Base-by-base conservation (phyloP, 768 basidiomycete species). In the Serpula lacrymans region DNA sequence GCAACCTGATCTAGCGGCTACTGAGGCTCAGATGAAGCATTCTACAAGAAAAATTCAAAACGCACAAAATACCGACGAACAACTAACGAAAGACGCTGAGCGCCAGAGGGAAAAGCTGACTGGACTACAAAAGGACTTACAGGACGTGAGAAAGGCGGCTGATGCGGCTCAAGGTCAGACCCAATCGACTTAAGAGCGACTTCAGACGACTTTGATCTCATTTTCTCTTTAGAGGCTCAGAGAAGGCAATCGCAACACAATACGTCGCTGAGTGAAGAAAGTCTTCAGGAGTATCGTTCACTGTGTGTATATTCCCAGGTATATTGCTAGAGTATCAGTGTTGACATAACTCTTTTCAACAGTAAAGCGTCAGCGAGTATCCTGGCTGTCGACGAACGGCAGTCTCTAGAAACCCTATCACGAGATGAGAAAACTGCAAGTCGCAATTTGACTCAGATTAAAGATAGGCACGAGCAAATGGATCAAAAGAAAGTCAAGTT, bases 1-100 rank as follows among this genome's bases (percentile, higher is more conserved):
- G 92, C 79, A 78, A 64, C 94, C 96, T 2, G 86, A 88, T 34
- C 72, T 98, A 2, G 80, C 91, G 20, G 75, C 84, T 0, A 69
- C 86, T 20, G 89, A 95, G 42, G 86, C 89, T 5, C 90, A 94
- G 56, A 91, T 97, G 42, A 76, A 80, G 8, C 95, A 98, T 54
- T 80, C 88, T 0, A 71, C 78, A 20, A 78, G 89, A 36, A 95
- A 94, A 55, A 65, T 80, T 20, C 75, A 78, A 39, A 88, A 88
- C 49, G 83, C 88, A 0, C 60, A 68, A 37, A 76, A 77, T 41
- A 74, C 78, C 2, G 70, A 68, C 29, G 82, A 82, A 21, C 79
- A 83, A 30, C 77, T 93, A 0, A 54, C 64, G 28, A 80, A 78
- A 44, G 88, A 84, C 31, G 74, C 64, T 21, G 64, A 69, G 11